Base-by-base conservation (phyloP, 73 alveolate species). In the Breviolum minutum region DNA sequence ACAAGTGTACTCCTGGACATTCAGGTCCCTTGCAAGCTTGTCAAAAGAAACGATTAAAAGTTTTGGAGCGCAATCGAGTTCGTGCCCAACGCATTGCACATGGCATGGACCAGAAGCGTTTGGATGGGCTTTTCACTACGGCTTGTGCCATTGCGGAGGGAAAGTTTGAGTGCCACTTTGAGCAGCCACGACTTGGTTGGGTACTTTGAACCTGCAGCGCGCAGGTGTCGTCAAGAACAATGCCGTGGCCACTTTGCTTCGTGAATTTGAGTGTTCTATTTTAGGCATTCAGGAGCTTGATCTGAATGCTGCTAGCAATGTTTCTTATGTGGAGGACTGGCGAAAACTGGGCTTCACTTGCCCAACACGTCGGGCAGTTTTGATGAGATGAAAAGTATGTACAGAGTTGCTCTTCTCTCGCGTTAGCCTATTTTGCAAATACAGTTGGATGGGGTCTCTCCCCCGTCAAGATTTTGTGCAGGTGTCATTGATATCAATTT, bases 1-100 rank as follows among this genome's bases (percentile, higher is more conserved):
- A 66, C 74, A 66, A 66, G 74, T 66, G 74, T 66, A n/a, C n/a
- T 99, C 99, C 77, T 68, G 77, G 77, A 14, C 77, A 68, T 68
- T 68, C 77, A 17, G 77, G 77, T 68, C 77, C 77, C 24, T 68
- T 68, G 77, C 17, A 68, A 68, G 77, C 77, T 68, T 68, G 77
- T 68, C n/a, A 68, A 68, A 68, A 68, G 77, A 68, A 68, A 22
- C 77, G 77, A 4, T 22, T 68, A 22, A 68, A 68, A 22, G 77
- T 68, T 68, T 68, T 68, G 24, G 77, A 68, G n/a, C 77, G 77
- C 77, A 68, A 22, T n/a, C 77, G 77, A 68, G 77, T 68, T 22
- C 17, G 77, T 17, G 77, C 77, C 77, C 77, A 68, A 68, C 77
- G 24, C 77, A 68, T 68, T 68, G 77, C 17, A 68, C 77, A 68